Evolutionary conservation across 1,284 basidiomycete species (phyloP).

Genomic region (Austropuccinia psidii): DNA sequence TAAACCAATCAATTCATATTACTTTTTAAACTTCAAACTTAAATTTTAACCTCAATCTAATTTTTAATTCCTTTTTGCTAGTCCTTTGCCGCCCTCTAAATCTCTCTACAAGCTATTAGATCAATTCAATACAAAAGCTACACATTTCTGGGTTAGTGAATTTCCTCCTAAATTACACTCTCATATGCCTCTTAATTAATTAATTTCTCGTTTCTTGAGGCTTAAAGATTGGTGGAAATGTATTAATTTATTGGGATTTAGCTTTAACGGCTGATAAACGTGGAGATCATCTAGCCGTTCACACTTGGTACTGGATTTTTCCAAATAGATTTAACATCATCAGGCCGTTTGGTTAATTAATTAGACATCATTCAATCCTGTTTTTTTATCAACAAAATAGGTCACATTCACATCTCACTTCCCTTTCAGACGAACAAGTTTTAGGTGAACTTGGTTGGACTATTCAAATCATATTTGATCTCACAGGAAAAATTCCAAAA

Average conservation of each 20-base stretch:
- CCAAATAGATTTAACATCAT: neutral
- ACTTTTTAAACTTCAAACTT: neutral
- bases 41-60: neutral
- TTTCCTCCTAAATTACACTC: neutral
- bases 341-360: neutral
- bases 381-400: neutral
- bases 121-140: constrained; percentile 11
- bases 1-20: neutral
- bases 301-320: constrained; percentile 19
- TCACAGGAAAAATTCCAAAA: constrained; percentile 27
- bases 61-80: neutral
- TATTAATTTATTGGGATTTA: constrained; percentile 14
- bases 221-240: constrained; percentile 29
- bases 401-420: constrained; percentile 30
- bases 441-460: constrained; percentile 36
- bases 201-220: neutral
- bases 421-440: neutral
- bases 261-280: neutral
- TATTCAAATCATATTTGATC: constrained; percentile 32
- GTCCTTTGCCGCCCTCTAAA: constrained; percentile 14
- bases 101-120: constrained; percentile 13
- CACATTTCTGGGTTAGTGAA: constrained; percentile 32
- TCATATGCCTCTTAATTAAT: neutral
- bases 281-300: constrained; percentile 31
- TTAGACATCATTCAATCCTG: neutral